Evolutionary conservation across 129 eudicot genomes (phyloP), one percentile per base, ranked within the genome.

Genomic region (Kitagawia praeruptora): DNA sequence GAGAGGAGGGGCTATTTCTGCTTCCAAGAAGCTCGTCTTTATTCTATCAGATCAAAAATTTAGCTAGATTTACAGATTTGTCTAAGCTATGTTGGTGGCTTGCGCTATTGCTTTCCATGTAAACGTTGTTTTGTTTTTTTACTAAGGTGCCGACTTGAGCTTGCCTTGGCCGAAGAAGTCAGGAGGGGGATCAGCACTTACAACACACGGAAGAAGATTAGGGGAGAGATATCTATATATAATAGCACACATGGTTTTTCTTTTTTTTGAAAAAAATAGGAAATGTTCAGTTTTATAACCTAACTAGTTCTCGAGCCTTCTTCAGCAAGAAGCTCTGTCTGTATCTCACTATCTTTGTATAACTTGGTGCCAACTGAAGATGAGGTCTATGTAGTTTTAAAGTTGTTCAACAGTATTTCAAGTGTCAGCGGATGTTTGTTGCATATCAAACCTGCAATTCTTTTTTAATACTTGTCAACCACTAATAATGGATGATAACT

Each of bases 401-500:
- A 61, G 34, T 61, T 61, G 34, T 61, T 61, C 34, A n/a, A 61
- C 34, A 8, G 14, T 61, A 8, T 61, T 61, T 25, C 34, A n/a
- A n/a, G 25, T 61, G 69, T 25, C 69, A 61, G 69, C 69, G 4
- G 27, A 9, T 9, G 37, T 25, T 61, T 61, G 34, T 56, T 61
- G 69, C 34, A 61, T 23, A 25, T n/a, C 34, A 61, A 25, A 61
- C 5, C 34, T n/a, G 66, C 66, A 23, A 7, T 56, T 23, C 8
- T n/a, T 61, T 8, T 61, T 8, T n/a, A 61, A 25, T 9, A n/a
- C 8, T n/a, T 28, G 34, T 61, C 69, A 61, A 61, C 69, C 4
- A 3, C 69, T 61, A 61, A 61, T 61, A 61, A 61, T 61, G 34
- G 69, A 61, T 61, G 69, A n/a, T 61, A 61, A n/a, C 69, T 61